A percentile compares a stretch with the other conserved stretches of the same genome.
Conservation (phyloP, 371 early-diverging fungal species). For the Antonospora locustae region DNA sequence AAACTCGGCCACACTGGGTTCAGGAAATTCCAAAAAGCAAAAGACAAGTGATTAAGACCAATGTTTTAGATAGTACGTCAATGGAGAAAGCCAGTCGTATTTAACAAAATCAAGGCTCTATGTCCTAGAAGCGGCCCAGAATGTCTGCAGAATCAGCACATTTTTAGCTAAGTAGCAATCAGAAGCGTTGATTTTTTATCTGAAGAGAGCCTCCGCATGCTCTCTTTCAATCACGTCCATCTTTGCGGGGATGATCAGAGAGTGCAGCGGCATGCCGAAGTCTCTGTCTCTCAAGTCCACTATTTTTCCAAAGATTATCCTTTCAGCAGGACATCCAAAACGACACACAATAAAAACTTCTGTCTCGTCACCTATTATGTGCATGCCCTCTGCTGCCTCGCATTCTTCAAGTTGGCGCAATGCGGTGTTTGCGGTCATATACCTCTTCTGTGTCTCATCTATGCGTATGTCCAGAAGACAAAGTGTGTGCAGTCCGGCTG, state of each 20-base stretch:
- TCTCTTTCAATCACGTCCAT: constrained; percentile 86
- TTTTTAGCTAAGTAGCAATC: no score
- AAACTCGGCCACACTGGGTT: no score
- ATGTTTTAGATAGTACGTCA: no score
- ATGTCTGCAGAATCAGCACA: no score
- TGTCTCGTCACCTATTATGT: constrained; percentile 59
- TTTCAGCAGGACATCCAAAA: constrained; percentile 68
- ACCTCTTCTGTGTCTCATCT: constrained; percentile 82
- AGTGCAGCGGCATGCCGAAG: constrained; percentile 88
- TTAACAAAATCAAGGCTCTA: no score
- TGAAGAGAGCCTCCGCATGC: constrained; percentile 39
- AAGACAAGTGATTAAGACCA: no score
- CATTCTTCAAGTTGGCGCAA: constrained; percentile 76
- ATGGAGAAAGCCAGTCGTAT: no score
- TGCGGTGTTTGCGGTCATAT: constrained; percentile 86
- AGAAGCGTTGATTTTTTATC: constrained; percentile 7
- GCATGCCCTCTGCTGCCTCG: constrained; percentile 57
- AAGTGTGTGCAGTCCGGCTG: constrained; percentile 76
- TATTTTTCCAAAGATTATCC: constrained; percentile 70
- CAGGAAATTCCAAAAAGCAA: no score
- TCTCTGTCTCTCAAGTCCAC: constrained; percentile 59
- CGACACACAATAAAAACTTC: constrained; percentile 80
- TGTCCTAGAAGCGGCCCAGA: no score
- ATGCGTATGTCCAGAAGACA: constrained; percentile 94
- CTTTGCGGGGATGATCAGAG: constrained; percentile 70